These are phyloP conservation scores for Russula emetica DNA, from an alignment of 768 basidiomycete genomes.

Conservation along the genomic window DNA sequence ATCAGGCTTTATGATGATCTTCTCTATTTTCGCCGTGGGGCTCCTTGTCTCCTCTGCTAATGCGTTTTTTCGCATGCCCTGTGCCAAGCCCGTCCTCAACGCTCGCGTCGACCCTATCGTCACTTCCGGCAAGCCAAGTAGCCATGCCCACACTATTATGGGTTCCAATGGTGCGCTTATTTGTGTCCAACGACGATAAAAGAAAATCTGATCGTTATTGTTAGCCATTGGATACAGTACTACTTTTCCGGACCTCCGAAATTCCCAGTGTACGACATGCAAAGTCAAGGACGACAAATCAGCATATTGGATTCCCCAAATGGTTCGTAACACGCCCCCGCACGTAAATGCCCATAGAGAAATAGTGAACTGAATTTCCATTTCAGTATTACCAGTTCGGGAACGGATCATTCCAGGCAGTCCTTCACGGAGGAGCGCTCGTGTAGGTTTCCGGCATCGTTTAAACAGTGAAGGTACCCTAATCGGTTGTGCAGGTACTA, in stretches of 20 bases:
- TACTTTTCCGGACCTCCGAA: conserved; percentile 14
- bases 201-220: neutral
- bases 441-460: conserved; percentile 15
- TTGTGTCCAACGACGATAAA: neutral
- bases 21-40: conserved; percentile 7
- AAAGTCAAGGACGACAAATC: conserved; percentile 25
- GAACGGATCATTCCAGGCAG: conserved; percentile 16
- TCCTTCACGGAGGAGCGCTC: conserved; percentile 24
- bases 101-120: conserved; percentile 25
- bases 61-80: conserved; percentile 25
- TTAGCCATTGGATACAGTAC: conserved; percentile 20
- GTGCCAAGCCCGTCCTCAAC: conserved; percentile 13
- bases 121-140: conserved; percentile 4
- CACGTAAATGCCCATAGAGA: neutral
- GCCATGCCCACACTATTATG: conserved; percentile 25
- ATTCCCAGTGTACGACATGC: conserved; percentile 23
- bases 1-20: conserved; percentile 6
- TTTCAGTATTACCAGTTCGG: conserved; percentile 20
- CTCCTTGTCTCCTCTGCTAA: conserved; percentile 14
- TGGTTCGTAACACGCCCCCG: conserved; percentile 10
- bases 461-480: neutral
- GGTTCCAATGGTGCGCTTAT: conserved; percentile 18
- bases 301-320: conserved; percentile 22
- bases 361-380: conserved; percentile 8
- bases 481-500: conserved; percentile 22